Base-by-base conservation (phyloP, 2,329 filamentous ascomycete species). In the Aspergillus arachidicola region DNA sequence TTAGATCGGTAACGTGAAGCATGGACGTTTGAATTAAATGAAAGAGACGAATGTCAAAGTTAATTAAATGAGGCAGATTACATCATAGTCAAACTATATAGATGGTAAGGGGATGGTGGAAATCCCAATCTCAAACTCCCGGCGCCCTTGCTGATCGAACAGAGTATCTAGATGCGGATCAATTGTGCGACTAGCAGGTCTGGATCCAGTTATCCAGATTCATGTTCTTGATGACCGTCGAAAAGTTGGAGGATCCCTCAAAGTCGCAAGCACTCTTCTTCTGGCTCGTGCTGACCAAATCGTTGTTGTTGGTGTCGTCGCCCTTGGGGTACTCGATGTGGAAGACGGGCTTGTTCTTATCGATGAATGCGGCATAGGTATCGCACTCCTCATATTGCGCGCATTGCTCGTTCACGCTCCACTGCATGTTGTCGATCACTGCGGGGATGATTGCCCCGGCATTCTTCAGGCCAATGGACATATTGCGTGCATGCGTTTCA, bases 401-500 rank as follows among this genome's bases (percentile, higher is more conserved):
- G 73, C 90, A 92, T 76, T 91, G 84, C 79, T 92, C 90, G 75
- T 91, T 90, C 68, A 92, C 88, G 7, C 82, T 84, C 77, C 89
- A 92, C 70, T 90, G 81, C 59, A 90, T 84, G 6, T 83, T 74
- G 34, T 79, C 74, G 6, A 85, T 75, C 2, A 86, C 82, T 1
- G 75, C 66, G 7, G 73, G 62, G 38, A 91, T 86, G 65, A 92
- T 88, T 50, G 79, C 81, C 14, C 81, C 86, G 1, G 86, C 87
- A 71, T 92, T 92, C 78, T 92, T 92, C 60, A 92, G 81, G 0
- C 90, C 90, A 11, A 88, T 82, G 0, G 86, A 83, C 73, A 92
- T 78, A 64, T 86, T 85, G 54, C 83, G 81, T 9, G 76, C 73
- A 46, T 81, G 77, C 2, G 89, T 85, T 69, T 85, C 80, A 14